A percentile compares a stretch with the other conserved stretches of the same genome.
Conservation (phyloP, 805 yeast species). For the Candida hungchunana region DNA sequence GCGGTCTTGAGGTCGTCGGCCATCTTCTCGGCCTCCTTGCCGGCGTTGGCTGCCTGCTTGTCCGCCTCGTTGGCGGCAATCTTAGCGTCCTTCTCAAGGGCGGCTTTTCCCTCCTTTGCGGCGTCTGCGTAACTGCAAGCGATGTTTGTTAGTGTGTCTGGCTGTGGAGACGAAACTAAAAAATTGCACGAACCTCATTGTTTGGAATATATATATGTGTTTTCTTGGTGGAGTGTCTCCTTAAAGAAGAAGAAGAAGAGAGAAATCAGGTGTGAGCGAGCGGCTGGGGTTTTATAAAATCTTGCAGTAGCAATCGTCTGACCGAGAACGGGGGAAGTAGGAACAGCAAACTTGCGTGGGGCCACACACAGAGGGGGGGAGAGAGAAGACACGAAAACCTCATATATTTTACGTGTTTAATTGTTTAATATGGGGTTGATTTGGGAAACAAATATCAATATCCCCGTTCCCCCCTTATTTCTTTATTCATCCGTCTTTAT, state of each 20-base stretch:
- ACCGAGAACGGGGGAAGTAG: neutral
- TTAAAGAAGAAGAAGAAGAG: constrained; percentile 1
- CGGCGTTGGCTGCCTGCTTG: constrained; percentile 10
- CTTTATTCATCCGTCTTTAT: no score
- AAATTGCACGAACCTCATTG: constrained; percentile 10
- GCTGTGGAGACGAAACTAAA: neutral
- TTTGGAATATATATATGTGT: neutral
- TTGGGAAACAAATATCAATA: neutral
- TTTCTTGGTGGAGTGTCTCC: neutral
- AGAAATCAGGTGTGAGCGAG: constrained; percentile 3
- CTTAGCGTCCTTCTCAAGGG: constrained; percentile 15
- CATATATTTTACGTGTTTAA: constrained; percentile 4
- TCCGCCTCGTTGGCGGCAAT: constrained; percentile 12
- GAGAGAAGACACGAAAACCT: neutral
- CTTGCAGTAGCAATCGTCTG: constrained; percentile 1
- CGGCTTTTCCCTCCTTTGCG: constrained; percentile 18
- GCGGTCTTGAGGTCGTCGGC: constrained; percentile 18
- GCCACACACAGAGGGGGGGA: no score
- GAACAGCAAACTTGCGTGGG: constrained; percentile 10
- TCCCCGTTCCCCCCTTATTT: neutral
- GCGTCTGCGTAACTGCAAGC: constrained; percentile 19
- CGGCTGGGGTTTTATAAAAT: neutral
- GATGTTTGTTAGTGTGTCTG: constrained; percentile 1
- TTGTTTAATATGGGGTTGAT: no score
- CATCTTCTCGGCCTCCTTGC: constrained; percentile 20